phyloP scores from a whole-genome alignment of 1,139 yeast species.

The Zygotorulaspora mrakii region DNA sequence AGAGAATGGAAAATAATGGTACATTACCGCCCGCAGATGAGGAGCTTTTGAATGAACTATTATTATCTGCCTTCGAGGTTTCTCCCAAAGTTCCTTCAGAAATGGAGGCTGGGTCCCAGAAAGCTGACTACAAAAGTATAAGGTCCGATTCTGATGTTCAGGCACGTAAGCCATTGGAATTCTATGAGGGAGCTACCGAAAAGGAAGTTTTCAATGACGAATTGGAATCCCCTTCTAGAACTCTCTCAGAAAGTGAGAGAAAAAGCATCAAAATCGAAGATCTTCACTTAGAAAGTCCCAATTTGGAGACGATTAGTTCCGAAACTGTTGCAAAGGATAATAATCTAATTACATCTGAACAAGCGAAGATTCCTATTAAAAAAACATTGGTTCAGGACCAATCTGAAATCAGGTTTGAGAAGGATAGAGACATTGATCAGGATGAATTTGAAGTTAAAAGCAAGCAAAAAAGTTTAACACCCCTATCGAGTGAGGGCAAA shows the following conservation, averaged over 20 bases:
- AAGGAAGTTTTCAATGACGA: not conserved
- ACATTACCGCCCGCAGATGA: constrained; percentile 18
- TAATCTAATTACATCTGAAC: not conserved
- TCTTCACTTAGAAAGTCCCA: not conserved
- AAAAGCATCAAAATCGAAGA: constrained; percentile 4
- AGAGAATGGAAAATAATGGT: constrained; percentile 23
- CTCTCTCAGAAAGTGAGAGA: constrained; percentile 4
- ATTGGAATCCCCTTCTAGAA: constrained; percentile 6
- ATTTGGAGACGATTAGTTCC: not conserved
- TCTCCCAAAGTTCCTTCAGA: constrained; percentile 31
- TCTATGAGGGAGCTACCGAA: constrained; percentile 6
- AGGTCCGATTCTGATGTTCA: not conserved
- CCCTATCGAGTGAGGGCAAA: constrained; percentile 18
- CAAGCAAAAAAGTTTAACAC: constrained; percentile 19
- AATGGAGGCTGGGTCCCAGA: constrained; percentile 9
- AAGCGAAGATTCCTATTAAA: not conserved
- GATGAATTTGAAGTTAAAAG: constrained; percentile 3
- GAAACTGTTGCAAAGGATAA: not conserved
- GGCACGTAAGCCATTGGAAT: not conserved
- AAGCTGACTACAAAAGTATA: not conserved
- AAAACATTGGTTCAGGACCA: not conserved
- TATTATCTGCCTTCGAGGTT: constrained; percentile 31
- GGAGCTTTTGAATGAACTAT: constrained; percentile 26
- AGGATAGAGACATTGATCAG: not conserved
- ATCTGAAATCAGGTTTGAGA: not conserved